These are phyloP conservation scores for Rhododendron kiyosumense DNA, from an alignment of 148 eudicot genomes.

Conservation along the genomic window DNA sequence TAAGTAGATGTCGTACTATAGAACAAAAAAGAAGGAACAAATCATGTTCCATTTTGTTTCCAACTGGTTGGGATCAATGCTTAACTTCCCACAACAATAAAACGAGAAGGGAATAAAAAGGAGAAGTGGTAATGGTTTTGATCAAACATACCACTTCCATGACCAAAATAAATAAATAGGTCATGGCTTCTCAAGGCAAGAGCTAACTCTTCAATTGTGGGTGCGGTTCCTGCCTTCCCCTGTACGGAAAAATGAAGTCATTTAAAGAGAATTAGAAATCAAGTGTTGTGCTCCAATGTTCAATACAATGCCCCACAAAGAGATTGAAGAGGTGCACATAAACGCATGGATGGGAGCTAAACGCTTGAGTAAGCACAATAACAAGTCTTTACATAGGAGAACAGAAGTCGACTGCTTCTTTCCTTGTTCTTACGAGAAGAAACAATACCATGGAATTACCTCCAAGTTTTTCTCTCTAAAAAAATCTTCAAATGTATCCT, in stretches of 20 bases:
- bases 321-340: not conserved
- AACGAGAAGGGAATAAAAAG: not conserved
- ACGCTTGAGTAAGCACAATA: not conserved
- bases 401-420: not conserved
- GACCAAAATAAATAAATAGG: conserved; percentile 83
- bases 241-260: conserved; percentile 20
- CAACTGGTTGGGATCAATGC: not conserved
- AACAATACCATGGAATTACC: conserved; percentile 30
- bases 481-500: conserved; percentile 79
- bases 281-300: not conserved
- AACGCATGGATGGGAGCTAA: not conserved
- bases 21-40: not conserved
- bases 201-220: conserved; percentile 59
- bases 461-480: conserved; percentile 63
- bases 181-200: conserved; percentile 73
- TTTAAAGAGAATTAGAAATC: not conserved
- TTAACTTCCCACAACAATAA: not conserved
- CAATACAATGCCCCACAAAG: not conserved
- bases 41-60: not conserved
- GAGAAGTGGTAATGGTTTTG: not conserved
- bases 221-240: conserved; percentile 77
- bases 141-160: conserved; percentile 75
- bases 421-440: not conserved
- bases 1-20: not conserved
- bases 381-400: not conserved